Conservation (phyloP, 345 rosid species). For the Eucalyptus curtisii region DNA sequence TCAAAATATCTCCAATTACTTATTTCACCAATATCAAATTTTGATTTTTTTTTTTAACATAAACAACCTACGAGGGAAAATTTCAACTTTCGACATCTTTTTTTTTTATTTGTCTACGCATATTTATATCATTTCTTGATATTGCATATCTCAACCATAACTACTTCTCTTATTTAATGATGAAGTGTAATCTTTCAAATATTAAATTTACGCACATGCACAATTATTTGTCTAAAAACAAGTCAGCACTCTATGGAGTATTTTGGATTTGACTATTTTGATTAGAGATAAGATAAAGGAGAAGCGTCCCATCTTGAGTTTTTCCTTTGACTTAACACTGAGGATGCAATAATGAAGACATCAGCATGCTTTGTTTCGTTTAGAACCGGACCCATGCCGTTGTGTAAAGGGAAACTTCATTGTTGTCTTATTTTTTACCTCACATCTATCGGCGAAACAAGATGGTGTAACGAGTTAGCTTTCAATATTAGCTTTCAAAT, state of each 20-base stretch:
- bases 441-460: background rate
- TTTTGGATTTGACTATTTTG: background rate
- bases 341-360: background rate
- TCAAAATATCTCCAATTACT: background rate
- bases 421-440: background rate
- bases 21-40: background rate
- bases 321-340: background rate
- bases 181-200: fast-evolving
- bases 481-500: background rate
- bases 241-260: background rate
- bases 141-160: background rate
- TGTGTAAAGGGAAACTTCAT: background rate
- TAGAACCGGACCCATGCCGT: background rate
- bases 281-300: background rate
- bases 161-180: background rate
- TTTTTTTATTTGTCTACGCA: background rate
- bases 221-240: fast-evolving
- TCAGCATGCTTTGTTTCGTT: background rate
- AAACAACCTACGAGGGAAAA: background rate
- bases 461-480: background rate
- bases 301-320: background rate
- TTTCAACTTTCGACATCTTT: background rate
- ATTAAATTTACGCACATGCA: fast-evolving
- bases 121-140: background rate
- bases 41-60: background rate